A percentile compares a stretch with the other conserved stretches of the same genome.
phyloP scores from a whole-genome alignment of 1,284 basidiomycete species.

The Coriolopsis trogii region DNA sequence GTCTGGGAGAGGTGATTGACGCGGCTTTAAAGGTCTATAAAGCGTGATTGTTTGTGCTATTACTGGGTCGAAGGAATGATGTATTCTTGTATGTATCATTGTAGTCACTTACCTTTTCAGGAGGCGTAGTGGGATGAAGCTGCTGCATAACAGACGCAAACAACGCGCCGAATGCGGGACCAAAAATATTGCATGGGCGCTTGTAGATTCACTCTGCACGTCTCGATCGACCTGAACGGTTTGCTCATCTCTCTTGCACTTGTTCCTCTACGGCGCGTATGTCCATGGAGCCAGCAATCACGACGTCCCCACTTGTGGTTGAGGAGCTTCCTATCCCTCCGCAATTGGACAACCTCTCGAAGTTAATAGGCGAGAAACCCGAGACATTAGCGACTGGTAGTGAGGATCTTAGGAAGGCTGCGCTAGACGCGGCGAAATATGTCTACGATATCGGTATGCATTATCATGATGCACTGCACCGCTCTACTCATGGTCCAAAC shows the following conservation, averaged over 20 bases:
- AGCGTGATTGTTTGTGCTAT: neutral
- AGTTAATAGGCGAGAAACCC: constrained; percentile 53
- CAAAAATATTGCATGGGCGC: constrained; percentile 25
- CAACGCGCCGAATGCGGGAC: constrained; percentile 17
- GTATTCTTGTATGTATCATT: neutral
- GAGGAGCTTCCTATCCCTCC: constrained; percentile 35
- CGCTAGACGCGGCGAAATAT: constrained; percentile 73
- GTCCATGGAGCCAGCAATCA: neutral
- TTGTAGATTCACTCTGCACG: no score
- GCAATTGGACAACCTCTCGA: constrained; percentile 52
- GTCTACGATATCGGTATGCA: constrained; percentile 80
- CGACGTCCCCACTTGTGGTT: neutral
- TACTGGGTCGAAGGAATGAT: neutral
- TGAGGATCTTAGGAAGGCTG: constrained; percentile 56
- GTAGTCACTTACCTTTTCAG: neutral
- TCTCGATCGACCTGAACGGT: no score
- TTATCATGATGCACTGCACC: neutral
- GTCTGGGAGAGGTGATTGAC: constrained; percentile 42
- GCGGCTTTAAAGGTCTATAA: constrained; percentile 30
- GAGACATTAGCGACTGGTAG: constrained; percentile 62
- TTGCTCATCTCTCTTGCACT: no score
- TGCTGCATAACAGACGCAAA: constrained; percentile 19
- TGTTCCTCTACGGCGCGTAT: no score
- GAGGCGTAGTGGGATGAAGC: constrained; percentile 14
- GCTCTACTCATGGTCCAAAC: neutral